Percentiles rank a stretch among this genome's conserved stretches.
Evolutionary conservation across 768 basidiomycete genomes (phyloP).

Genomic region (Collybiopsis luxurians): DNA sequence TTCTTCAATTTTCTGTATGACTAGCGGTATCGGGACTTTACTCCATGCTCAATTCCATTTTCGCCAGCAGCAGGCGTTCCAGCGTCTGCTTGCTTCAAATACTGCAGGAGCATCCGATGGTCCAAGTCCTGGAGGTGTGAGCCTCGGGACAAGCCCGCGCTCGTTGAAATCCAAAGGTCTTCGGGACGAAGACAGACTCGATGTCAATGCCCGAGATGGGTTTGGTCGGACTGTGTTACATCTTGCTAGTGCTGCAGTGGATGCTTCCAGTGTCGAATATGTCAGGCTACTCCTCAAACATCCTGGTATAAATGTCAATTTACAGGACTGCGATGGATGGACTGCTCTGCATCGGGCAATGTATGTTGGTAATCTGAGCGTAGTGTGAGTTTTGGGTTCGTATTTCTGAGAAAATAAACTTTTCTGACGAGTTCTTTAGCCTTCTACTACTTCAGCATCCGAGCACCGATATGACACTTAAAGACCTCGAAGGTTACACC

Average conservation of each 20-base stretch:
- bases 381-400: conserved; percentile 46
- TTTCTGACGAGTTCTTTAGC: conserved; percentile 36
- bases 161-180: conserved; percentile 59
- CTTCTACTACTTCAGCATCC: conserved; percentile 70
- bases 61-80: conserved; percentile 73
- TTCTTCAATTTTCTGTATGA: conserved; percentile 48
- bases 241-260: conserved; percentile 66
- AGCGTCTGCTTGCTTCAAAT: conserved; percentile 62
- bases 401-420: conserved; percentile 3
- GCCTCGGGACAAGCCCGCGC: conserved; percentile 38
- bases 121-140: not conserved
- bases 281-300: conserved; percentile 73
- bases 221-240: conserved; percentile 81
- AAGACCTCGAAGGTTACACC: conserved; percentile 87
- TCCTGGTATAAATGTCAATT: conserved; percentile 74
- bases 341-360: conserved; percentile 87
- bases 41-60: conserved; percentile 77
- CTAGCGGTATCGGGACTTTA: conserved; percentile 30
- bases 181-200: conserved; percentile 24
- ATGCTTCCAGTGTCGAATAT: conserved; percentile 68
- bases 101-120: conserved; percentile 24
- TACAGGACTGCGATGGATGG: conserved; percentile 83
- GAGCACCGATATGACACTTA: conserved; percentile 70
- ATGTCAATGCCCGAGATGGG: conserved; percentile 72
- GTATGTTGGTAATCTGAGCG: conserved; percentile 73